These are phyloP conservation scores for Boletus subparvulus DNA, from an alignment of 768 basidiomycete species.

Conservation along the genomic window DNA sequence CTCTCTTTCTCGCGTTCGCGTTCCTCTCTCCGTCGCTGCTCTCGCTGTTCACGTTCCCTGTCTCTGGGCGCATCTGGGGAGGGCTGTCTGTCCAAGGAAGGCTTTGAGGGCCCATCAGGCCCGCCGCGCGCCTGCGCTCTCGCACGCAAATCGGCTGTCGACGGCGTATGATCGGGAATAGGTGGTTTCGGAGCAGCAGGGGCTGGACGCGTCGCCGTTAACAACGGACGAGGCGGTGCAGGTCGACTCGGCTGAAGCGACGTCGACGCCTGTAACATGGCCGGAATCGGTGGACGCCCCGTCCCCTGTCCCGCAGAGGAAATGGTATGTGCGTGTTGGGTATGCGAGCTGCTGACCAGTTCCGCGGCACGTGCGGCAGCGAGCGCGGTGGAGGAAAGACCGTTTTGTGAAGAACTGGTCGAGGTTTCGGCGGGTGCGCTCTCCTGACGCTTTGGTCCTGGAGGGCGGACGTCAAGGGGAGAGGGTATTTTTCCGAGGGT, in stretches of 20 bases:
- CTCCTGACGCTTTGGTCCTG: slow-evolving; percentile 45
- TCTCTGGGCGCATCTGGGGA: slow-evolving; percentile 39
- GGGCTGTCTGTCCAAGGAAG: slow-evolving; percentile 35
- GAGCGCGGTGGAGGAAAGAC: slow-evolving; percentile 42
- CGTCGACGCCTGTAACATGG: slow-evolving; percentile 31
- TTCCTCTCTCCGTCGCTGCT: slow-evolving; percentile 41
- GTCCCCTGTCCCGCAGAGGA: slow-evolving; percentile 34
- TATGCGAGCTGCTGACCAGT: slow-evolving; percentile 55
- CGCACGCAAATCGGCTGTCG: slow-evolving; percentile 63
- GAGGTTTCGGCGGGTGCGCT: slow-evolving; percentile 39
- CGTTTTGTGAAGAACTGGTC: slow-evolving; percentile 33
- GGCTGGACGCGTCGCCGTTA: slow-evolving; percentile 54
- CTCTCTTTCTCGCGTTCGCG: slow-evolving; percentile 34
- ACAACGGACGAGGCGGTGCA: slow-evolving; percentile 66
- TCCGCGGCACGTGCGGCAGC: slow-evolving; percentile 63
- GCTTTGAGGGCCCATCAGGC: slow-evolving; percentile 34
- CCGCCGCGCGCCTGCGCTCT: slow-evolving; percentile 61
- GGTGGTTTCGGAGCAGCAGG: slow-evolving; percentile 46
- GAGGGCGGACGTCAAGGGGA: slow-evolving; percentile 37
- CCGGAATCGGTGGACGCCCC: slow-evolving; percentile 30
- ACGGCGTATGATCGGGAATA: slow-evolving; percentile 54
- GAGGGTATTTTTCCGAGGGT: slow-evolving; percentile 44
- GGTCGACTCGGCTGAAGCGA: slow-evolving; percentile 57
- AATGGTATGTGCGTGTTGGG: slow-evolving; percentile 40
- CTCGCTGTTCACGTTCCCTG: slow-evolving; percentile 38